These are phyloP conservation scores for Termitomyces sp. DNA, from an alignment of 768 basidiomycete genomes.

Conservation along the genomic window DNA sequence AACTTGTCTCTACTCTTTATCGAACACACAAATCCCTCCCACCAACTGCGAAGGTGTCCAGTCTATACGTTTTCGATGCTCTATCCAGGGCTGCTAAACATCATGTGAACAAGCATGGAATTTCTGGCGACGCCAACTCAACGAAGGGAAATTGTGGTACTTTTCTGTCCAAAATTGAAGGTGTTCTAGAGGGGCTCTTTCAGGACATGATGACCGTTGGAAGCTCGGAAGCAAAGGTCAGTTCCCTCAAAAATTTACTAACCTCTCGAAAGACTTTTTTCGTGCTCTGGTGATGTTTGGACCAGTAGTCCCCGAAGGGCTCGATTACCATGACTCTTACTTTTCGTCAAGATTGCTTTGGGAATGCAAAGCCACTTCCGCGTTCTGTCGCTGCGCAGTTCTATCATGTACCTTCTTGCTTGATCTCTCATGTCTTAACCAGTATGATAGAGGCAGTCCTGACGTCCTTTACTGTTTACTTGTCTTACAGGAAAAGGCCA, in stretches of 20 bases:
- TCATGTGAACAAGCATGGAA: constrained; percentile 61
- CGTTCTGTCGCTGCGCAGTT: background rate
- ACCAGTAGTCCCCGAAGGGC: background rate
- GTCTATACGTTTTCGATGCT: constrained; percentile 93
- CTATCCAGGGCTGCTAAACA: constrained; percentile 80
- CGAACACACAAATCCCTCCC: constrained; percentile 83
- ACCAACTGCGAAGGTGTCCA: constrained; percentile 69
- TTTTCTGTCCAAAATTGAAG: constrained; percentile 88
- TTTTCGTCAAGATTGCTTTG: background rate
- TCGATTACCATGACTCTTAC: background rate
- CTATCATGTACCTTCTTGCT: constrained; percentile 22
- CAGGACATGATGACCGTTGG: constrained; percentile 74
- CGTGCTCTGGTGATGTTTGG: background rate
- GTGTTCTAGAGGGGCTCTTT: constrained; percentile 85
- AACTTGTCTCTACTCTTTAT: constrained; percentile 86
- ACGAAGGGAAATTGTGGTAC: constrained; percentile 71
- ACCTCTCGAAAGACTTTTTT: background rate
- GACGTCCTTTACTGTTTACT: constrained; percentile 33
- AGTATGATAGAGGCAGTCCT: constrained; percentile 36
- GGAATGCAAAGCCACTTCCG: background rate
- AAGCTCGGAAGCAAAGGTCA: constrained; percentile 81
- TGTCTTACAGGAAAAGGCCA: constrained; percentile 84
- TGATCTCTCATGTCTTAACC: constrained; percentile 26
- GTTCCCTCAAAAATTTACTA: constrained; percentile 33
- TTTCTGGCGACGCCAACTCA: constrained; percentile 54